Conservation (phyloP, 1,284 basidiomycete species). For the Polyporus tsugae region DNA sequence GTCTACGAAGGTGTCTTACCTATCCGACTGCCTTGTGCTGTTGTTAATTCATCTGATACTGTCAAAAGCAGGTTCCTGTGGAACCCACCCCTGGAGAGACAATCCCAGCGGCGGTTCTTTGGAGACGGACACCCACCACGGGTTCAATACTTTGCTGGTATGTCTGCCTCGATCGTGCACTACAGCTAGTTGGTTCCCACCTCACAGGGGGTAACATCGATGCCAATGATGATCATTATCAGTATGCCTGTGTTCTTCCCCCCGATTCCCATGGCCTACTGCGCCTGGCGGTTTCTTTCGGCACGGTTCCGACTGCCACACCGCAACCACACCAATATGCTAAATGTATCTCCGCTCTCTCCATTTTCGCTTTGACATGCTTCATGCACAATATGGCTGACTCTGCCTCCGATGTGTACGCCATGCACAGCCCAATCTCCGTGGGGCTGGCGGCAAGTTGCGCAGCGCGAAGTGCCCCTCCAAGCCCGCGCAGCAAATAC, state of each 20-base stretch:
- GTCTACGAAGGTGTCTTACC: constrained; percentile 2
- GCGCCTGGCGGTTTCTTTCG: constrained; percentile 18
- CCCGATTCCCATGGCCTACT: constrained; percentile 24
- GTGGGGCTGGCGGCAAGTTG: constrained; percentile 1
- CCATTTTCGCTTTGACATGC: not conserved
- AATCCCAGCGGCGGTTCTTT: not conserved
- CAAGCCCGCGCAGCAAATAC: not conserved
- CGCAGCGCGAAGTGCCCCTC: not conserved
- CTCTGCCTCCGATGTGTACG: not conserved
- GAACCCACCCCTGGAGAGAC: not conserved
- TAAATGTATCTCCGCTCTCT: not conserved
- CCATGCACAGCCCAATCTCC: constrained; percentile 5
- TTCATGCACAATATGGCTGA: constrained; percentile 9
- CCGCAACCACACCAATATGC: constrained; percentile 6
- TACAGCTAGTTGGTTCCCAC: not conserved
- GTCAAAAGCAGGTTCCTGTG: not conserved
- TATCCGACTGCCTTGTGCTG: not conserved
- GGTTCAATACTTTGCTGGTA: not conserved
- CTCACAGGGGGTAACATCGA: constrained; percentile 19
- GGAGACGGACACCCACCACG: not conserved
- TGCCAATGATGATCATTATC: constrained; percentile 25
- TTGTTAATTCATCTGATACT: not conserved
- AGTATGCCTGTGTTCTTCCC: constrained; percentile 16
- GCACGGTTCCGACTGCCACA: constrained; percentile 21
- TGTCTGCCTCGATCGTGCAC: constrained; percentile 9